phyloP scores from a whole-genome alignment of 495 filamentous ascomycete species.

The Hypoxylon crocopeplum region DNA sequence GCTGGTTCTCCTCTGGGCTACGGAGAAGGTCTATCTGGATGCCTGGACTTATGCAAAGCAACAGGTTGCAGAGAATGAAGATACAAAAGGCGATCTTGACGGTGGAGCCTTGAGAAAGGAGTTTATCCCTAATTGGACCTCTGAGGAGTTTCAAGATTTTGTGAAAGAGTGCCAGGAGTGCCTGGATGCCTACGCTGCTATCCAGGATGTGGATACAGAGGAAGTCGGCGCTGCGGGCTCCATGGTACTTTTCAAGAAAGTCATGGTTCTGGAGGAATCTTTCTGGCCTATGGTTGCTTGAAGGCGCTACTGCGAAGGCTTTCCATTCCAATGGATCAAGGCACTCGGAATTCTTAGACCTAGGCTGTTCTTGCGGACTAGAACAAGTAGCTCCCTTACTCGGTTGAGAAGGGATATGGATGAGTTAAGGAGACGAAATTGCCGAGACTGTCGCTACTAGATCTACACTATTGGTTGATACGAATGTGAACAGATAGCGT shows the following conservation, averaged over 20 bases:
- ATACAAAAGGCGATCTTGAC: constrained; percentile 55
- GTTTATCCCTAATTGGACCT: constrained; percentile 74
- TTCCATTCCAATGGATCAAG: no score
- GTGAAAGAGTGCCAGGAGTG: constrained; percentile 58
- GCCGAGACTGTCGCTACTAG: no score
- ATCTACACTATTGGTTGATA: no score
- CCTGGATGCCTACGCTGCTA: constrained; percentile 45
- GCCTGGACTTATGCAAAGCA: constrained; percentile 64
- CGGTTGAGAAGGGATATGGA: no score
- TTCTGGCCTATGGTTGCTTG: constrained; percentile 54
- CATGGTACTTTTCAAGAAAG: constrained; percentile 59
- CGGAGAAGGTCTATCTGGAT: constrained; percentile 68
- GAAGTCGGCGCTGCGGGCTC: constrained; percentile 49
- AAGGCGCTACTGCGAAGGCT: background rate
- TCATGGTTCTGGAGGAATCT: constrained; percentile 59
- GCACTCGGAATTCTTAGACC: no score
- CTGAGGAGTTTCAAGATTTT: constrained; percentile 63
- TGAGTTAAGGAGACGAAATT: no score
- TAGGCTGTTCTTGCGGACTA: no score
- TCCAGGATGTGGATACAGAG: constrained; percentile 19
- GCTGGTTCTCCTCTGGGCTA: constrained; percentile 75
- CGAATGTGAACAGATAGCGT: no score
- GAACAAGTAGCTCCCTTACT: no score
- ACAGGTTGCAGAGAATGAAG: constrained; percentile 12
- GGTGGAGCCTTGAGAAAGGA: constrained; percentile 66